Evolutionary conservation across 2,329 filamentous ascomycete genomes (phyloP).

Genomic region (Trichoderma cornu-damae): DNA sequence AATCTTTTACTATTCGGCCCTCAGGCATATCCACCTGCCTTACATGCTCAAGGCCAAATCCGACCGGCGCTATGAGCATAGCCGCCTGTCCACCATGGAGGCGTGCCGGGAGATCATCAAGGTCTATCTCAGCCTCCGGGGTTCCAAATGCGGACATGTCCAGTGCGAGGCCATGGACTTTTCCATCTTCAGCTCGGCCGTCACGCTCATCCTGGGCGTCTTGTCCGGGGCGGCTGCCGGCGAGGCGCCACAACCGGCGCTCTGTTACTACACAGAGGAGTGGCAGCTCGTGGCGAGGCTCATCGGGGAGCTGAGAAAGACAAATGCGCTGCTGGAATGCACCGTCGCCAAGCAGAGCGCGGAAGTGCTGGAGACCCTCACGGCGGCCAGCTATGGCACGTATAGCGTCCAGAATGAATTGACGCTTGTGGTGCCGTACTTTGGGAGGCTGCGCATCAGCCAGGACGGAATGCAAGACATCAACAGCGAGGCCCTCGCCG

Average conservation of each 20-base stretch:
- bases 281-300: conserved; percentile 7
- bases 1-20: conserved; percentile 36
- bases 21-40: conserved; percentile 41
- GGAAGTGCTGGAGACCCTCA: conserved; percentile 13
- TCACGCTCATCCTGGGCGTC: conserved; percentile 41
- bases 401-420: conserved; percentile 2
- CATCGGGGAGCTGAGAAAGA: conserved; percentile 6
- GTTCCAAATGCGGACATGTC: conserved; percentile 8
- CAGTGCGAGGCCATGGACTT: conserved; percentile 45
- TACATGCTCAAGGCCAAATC: conserved; percentile 39
- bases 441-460: conserved; percentile 17
- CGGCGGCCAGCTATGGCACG: not conserved
- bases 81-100: conserved; percentile 35
- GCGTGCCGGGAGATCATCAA: conserved; percentile 38
- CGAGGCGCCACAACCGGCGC: not conserved
- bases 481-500: not conserved
- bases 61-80: conserved; percentile 36
- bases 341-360: conserved; percentile 17
- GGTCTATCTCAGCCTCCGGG: conserved; percentile 33
- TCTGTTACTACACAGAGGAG: not conserved
- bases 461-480: not conserved
- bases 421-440: conserved; percentile 14
- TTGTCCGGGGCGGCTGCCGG: conserved; percentile 23
- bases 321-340: conserved; percentile 13
- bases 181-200: conserved; percentile 41